Base-by-base conservation (phyloP, 2,329 filamentous ascomycete species). In the Paecilomyces sp. region DNA sequence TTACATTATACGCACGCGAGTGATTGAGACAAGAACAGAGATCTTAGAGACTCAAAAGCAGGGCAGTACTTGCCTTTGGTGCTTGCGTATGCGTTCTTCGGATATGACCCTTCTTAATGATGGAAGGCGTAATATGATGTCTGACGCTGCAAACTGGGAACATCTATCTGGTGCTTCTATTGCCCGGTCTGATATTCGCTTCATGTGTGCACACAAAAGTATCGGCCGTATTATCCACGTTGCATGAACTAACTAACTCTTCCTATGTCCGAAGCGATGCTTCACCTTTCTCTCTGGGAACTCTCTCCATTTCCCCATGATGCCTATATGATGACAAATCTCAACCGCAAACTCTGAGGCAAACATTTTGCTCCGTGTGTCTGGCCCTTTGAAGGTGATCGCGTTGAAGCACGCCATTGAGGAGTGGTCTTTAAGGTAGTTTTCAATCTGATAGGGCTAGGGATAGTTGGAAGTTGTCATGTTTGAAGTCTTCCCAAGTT, bases 1-100 rank as follows among this genome's bases (percentile, higher is more conserved):
- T 58, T 57, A 61, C 28, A 30, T 28, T 15, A 25, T 53, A 30
- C 51, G 11, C 59, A 59, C 58, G 67, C 71, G 70, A 58, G 66
- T 78, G 77, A 78, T 70, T 77, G 76, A 77, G 68, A 69, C 61
- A 62, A 71, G 77, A 79, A 79, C 77, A 79, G 77, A 79, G 69
- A 79, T 79, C 77, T 74, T 66, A 78, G 76, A 72, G 77, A 74
- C 66, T 64, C 30, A 52, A 60, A 54, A 57, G 12, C 52, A 55
- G 41, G 15, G 9, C n/a, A n/a, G n/a, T 47, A 4, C 15, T 47
- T 24, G 54, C 54, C 56, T 36, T 22, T 61, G 55, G 54, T 52
- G 9, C 55, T 31, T 58, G 22, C 54, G 12, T 22, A 55, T 2
- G 15, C 53, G 11, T 31, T 36, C 8, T 18, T 30, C 15, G 52